Percentiles rank a stretch among this genome's conserved stretches.
Conservation (phyloP, 495 filamentous ascomycete species). For the Trypethelium eluteriae region DNA sequence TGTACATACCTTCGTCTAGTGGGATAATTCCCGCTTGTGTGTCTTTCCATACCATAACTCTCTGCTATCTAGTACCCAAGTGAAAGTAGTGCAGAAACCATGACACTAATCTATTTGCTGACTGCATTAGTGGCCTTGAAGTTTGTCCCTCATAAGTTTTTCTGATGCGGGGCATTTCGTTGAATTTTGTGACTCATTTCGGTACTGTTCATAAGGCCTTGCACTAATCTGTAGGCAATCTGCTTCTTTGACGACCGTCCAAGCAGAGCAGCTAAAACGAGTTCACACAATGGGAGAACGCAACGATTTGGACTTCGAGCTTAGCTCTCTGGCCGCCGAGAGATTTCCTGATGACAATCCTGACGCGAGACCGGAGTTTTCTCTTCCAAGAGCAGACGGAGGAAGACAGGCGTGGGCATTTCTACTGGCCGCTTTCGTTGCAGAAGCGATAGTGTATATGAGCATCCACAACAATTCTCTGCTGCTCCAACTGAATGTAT, state of each 20-base stretch:
- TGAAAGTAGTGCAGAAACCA: not conserved
- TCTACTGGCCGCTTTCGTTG: constrained; percentile 52
- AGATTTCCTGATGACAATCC: not conserved
- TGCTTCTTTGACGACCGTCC: not conserved
- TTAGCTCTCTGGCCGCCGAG: not conserved
- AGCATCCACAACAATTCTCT: constrained; percentile 26
- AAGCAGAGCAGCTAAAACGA: not conserved
- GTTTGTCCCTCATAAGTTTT: not conserved
- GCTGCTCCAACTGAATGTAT: not conserved
- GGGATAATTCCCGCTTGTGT: no score
- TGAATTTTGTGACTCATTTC: not conserved
- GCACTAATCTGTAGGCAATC: not conserved
- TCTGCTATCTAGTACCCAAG: not conserved
- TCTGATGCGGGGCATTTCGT: not conserved
- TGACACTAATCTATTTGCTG: not conserved
- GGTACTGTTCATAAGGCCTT: not conserved
- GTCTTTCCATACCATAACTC: no score
- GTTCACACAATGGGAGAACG: not conserved
- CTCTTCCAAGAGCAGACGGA: constrained; percentile 52
- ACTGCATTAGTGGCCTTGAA: no score
- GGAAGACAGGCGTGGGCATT: constrained; percentile 60
- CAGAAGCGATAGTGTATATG: constrained; percentile 62
- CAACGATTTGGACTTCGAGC: not conserved
- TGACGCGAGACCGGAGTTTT: constrained; percentile 18
- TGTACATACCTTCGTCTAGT: no score